These are phyloP conservation scores for Podospora pseudoanserina DNA, from an alignment of 495 filamentous ascomycete species.

Conservation along the genomic window DNA sequence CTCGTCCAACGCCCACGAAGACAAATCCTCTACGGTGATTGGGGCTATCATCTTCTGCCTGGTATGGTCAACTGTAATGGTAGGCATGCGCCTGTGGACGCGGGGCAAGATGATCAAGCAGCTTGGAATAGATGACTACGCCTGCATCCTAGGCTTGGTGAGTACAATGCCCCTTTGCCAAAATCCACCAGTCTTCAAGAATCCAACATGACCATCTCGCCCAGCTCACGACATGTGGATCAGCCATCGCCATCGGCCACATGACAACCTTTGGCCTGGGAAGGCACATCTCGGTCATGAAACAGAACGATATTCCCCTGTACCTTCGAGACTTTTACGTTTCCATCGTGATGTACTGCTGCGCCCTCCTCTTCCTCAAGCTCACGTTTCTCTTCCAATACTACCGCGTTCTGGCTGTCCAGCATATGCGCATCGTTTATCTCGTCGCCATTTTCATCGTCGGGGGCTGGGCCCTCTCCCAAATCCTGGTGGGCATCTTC, in stretches of 20 bases:
- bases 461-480: slow-evolving; percentile 30
- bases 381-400: slow-evolving; percentile 35
- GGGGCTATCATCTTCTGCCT: slow-evolving; percentile 20
- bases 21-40: slow-evolving; percentile 20
- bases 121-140: slow-evolving; percentile 29
- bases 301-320: slow-evolving; percentile 17
- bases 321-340: slow-evolving; percentile 32
- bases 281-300: slow-evolving; percentile 23
- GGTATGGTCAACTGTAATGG: slow-evolving; percentile 21
- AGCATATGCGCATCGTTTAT: slow-evolving; percentile 25
- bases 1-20: slow-evolving; percentile 24
- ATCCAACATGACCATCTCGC: background rate
- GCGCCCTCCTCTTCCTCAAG: slow-evolving; percentile 29
- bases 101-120: slow-evolving; percentile 24
- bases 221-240: slow-evolving; percentile 17
- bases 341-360: slow-evolving; percentile 36
- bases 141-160: slow-evolving; percentile 22
- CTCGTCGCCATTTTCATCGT: slow-evolving; percentile 29
- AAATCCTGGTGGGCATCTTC: slow-evolving; percentile 30
- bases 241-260: slow-evolving; percentile 24
- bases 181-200: background rate
- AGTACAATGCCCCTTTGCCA: background rate
- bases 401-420: slow-evolving; percentile 34
- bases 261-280: slow-evolving; percentile 29
- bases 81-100: slow-evolving; percentile 26